phyloP scores from a whole-genome alignment of 208 protist genomes.

The Wallacemonas collosoma region DNA sequence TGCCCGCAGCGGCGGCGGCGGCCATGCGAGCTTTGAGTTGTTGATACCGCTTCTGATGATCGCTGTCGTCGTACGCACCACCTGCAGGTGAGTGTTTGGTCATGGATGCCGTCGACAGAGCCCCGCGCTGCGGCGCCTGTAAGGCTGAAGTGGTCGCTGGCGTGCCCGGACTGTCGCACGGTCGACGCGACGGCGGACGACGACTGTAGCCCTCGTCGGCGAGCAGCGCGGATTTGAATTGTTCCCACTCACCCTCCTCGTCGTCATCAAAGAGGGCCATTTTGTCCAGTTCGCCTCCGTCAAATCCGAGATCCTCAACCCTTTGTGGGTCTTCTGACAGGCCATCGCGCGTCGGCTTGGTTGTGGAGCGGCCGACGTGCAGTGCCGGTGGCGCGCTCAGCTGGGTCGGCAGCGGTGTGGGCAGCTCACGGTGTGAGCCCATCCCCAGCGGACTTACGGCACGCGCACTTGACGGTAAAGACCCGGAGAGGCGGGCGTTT shows the following conservation, averaged over 20 bases:
- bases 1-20: neutral
- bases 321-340: too few relatives aligned
- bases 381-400: too few relatives aligned
- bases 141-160: too few relatives aligned
- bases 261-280: slow-evolving; percentile 28
- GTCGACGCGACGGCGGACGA: slow-evolving; percentile 2
- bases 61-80: neutral
- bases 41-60: slow-evolving; percentile 8
- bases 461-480: neutral
- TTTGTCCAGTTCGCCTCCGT: neutral
- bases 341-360: too few relatives aligned
- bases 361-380: too few relatives aligned
- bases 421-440: too few relatives aligned
- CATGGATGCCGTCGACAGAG: too few relatives aligned
- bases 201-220: slow-evolving; percentile 6
- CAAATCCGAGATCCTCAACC: neutral
- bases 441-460: neutral
- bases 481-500: neutral
- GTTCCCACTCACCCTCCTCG: slow-evolving; percentile 67
- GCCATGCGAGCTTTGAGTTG: slow-evolving; percentile 17
- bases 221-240: slow-evolving; percentile 40
- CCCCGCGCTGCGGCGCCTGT: too few relatives aligned
- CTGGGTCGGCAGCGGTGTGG: too few relatives aligned
- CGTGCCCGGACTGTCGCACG: neutral
- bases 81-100: neutral